These are phyloP conservation scores for Pestalotiopsis fici DNA, from an alignment of 2,329 filamentous ascomycete species.

Conservation along the genomic window DNA sequence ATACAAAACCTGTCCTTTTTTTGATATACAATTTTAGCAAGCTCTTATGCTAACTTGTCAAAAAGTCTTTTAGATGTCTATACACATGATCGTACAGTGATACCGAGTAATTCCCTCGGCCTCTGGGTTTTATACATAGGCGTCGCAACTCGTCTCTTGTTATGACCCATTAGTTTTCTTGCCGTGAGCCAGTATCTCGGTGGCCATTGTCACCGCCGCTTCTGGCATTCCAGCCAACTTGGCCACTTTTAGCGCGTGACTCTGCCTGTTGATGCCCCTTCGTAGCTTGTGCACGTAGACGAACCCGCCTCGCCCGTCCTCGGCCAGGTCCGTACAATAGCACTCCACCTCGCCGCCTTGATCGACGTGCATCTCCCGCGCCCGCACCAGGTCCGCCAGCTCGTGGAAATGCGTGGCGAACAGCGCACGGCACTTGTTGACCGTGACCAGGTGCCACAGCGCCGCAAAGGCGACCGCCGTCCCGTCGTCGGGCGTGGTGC, in stretches of 20 bases:
- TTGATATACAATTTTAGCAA: background rate
- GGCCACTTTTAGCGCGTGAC: constrained; percentile 95
- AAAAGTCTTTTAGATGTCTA: background rate
- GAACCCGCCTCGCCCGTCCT: constrained; percentile 71
- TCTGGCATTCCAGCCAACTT: constrained; percentile 80
- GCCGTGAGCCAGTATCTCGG: constrained; percentile 47
- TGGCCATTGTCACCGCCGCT: constrained; percentile 69
- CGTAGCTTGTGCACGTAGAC: constrained; percentile 83
- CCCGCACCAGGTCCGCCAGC: constrained; percentile 73
- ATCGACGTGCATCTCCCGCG: constrained; percentile 41
- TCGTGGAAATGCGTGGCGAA: constrained; percentile 96
- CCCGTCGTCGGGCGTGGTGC: constrained; percentile 92
- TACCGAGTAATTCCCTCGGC: background rate
- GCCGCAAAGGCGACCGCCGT: constrained; percentile 87
- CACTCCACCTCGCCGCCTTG: constrained; percentile 56
- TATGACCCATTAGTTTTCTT: background rate
- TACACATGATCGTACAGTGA: background rate
- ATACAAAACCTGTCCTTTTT: constrained; percentile 12
- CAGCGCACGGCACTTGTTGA: constrained; percentile 77
- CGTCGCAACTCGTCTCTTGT: background rate
- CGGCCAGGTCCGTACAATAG: constrained; percentile 89
- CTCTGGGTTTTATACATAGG: background rate
- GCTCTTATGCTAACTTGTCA: background rate
- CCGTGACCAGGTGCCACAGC: constrained; percentile 77
- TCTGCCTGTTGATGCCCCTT: constrained; percentile 80